Evolutionary conservation across 2,329 filamentous ascomycete species (phyloP), one percentile per base, ranked within the genome.

Genomic region (Sporothrix variecibatus): DNA sequence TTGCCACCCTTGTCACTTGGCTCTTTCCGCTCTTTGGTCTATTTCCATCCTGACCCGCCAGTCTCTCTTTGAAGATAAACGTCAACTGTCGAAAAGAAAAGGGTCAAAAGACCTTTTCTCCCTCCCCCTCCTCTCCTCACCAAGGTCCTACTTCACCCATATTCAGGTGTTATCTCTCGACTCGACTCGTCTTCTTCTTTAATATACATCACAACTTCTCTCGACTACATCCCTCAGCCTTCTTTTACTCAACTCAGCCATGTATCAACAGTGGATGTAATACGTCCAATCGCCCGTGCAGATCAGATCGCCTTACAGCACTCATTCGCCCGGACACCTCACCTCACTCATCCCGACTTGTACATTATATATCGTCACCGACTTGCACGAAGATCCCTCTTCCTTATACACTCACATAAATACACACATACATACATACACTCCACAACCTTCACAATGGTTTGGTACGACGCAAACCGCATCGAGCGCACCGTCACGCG

Each of bases 401-500:
- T 28, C 4, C 9, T 11, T 8, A 69, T 20, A 26, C n/a, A 46
- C 38, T 17, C 60, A 12, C 20, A 43, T 2, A 49, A 2, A 49
- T 15, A 12, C 12, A 34, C 28, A 60, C 28, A 12, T 11, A 58
- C 8, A 31, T n/a, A 46, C 28, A n/a, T n/a, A n/a, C n/a, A n/a
- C n/a, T n/a, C n/a, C n/a, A 56, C 23, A n/a, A 43, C 69, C 28
- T 23, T 64, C 64, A 70, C 40, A 31, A 75, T 73, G 53, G 77
- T 78, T 72, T 94, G 92, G 91, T 94, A 92, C 92, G 91, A 92
- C 80, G 85, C 90, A 74, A 87, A 90, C 77, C 87, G 86, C 75
- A 93, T 94, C 79, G 88, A 92, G 78, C 85, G 87, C 72, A 92
- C 90, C 75, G 90, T 94, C 78, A 93, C 90, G 73, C 86, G 88